These are phyloP conservation scores for Cinnamomum chago DNA, from an alignment of 164 flowering plant genomes.

Conservation along the genomic window DNA sequence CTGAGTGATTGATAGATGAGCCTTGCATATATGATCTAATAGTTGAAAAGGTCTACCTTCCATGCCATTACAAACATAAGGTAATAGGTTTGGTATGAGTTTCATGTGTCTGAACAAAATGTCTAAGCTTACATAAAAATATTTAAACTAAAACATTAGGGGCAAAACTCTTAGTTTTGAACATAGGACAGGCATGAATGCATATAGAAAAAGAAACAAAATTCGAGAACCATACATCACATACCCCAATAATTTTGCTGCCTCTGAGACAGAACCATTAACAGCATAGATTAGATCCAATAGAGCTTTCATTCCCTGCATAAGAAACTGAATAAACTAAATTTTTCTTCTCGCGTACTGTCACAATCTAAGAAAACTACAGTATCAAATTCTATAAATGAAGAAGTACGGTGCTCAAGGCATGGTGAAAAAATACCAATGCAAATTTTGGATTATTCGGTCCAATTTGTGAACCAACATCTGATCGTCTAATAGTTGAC, in stretches of 20 bases:
- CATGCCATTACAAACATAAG: not conserved
- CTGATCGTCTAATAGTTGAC: conserved; percentile 66
- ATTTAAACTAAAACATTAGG: no score
- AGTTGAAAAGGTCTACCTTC: not conserved
- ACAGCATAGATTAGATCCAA: conserved; percentile 73
- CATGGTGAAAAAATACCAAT: conserved; percentile 33
- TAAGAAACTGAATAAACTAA: conserved; percentile 5
- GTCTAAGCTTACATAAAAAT: no score
- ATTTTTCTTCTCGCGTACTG: not conserved
- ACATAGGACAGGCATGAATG: no score
- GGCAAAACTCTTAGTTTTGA: no score
- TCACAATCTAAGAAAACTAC: not conserved
- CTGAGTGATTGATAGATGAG: not conserved
- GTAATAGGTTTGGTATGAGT: not conserved
- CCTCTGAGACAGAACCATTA: conserved; percentile 72
- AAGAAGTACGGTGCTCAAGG: not conserved
- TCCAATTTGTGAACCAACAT: conserved; percentile 79
- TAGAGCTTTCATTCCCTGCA: conserved; percentile 88
- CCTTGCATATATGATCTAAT: not conserved
- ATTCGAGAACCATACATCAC: not conserved
- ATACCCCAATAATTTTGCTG: conserved; percentile 82
- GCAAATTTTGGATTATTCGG: conserved; percentile 84
- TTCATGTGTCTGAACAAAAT: no score
- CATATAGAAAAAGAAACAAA: not conserved
- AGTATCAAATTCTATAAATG: not conserved